Conservation (phyloP, 192 early-diverging fungal genomes). For the Funneliformis mosseae region DNA sequence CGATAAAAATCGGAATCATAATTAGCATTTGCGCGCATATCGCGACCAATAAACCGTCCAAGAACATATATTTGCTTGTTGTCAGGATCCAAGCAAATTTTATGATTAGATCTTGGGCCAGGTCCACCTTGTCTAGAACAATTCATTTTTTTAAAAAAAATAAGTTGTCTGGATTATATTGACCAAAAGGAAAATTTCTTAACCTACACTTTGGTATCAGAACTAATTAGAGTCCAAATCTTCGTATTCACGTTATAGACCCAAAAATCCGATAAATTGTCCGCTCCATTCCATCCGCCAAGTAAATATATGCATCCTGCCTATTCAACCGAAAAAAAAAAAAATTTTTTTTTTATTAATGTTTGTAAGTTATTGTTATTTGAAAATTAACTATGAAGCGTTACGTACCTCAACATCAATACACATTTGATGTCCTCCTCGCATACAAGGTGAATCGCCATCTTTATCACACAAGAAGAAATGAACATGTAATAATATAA, state of each 20-base stretch:
- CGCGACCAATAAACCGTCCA: constrained; percentile 88
- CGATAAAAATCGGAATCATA: constrained; percentile 88
- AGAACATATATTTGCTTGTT: constrained; percentile 75
- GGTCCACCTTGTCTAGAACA: constrained; percentile 78
- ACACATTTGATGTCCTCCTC: constrained; percentile 98
- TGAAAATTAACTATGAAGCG: background rate
- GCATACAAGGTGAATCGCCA: constrained; percentile 56
- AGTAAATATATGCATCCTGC: constrained; percentile 78
- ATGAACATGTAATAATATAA: background rate
- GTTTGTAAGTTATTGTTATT: background rate
- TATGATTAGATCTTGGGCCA: constrained; percentile 87
- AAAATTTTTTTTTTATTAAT: too few relatives aligned
- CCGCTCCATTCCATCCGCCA: constrained; percentile 93
- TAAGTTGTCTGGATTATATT: background rate
- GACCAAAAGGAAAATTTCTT: background rate
- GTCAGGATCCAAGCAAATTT: constrained; percentile 86
- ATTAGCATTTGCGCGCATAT: constrained; percentile 63
- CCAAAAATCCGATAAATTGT: constrained; percentile 93
- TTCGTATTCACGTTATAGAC: constrained; percentile 58
- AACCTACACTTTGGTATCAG: constrained; percentile 69
- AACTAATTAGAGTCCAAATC: constrained; percentile 77
- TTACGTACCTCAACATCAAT: constrained; percentile 65
- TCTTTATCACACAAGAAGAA: constrained; percentile 20
- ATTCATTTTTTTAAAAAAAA: background rate
- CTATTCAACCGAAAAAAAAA: background rate